phyloP scores from a whole-genome alignment of 257 asterid genomes.

The Nicotiana benthamiana region DNA sequence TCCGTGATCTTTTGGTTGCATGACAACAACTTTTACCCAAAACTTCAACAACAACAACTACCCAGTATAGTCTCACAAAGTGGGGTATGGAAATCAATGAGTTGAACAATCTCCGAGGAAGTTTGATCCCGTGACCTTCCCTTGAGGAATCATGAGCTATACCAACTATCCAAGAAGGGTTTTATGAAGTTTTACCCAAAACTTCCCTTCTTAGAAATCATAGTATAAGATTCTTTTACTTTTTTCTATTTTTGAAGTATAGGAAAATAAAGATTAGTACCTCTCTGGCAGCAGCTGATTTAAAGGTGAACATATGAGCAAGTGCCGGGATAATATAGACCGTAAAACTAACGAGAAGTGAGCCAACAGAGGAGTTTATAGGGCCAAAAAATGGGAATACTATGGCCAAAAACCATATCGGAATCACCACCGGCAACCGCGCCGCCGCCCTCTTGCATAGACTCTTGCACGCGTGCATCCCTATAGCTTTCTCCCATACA shows the following conservation, averaged over 20 bases:
- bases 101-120: too few species aligned
- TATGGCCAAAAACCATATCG: constrained; percentile 92
- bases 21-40: too few species aligned
- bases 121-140: too few species aligned
- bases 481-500: constrained; percentile 94
- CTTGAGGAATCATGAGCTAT: too few species aligned
- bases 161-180: too few species aligned
- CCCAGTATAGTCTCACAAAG: too few species aligned
- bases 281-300: constrained; percentile 76
- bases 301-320: constrained; percentile 77
- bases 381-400: constrained; percentile 95
- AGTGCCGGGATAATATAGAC: constrained; percentile 87
- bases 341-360: constrained; percentile 87
- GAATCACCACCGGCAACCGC: constrained; percentile 75
- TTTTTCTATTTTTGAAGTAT: background rate
- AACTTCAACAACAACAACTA: too few species aligned
- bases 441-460: constrained; percentile 81
- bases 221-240: background rate
- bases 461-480: constrained; percentile 90
- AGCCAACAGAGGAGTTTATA: constrained; percentile 84
- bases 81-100: too few species aligned
- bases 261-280: constrained; percentile 19
- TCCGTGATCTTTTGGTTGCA: too few species aligned
- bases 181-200: too few species aligned
- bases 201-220: background rate